These are phyloP conservation scores for Plasmodium vivax DNA, from an alignment of 169 alveolate genomes.

Conservation along the genomic window DNA sequence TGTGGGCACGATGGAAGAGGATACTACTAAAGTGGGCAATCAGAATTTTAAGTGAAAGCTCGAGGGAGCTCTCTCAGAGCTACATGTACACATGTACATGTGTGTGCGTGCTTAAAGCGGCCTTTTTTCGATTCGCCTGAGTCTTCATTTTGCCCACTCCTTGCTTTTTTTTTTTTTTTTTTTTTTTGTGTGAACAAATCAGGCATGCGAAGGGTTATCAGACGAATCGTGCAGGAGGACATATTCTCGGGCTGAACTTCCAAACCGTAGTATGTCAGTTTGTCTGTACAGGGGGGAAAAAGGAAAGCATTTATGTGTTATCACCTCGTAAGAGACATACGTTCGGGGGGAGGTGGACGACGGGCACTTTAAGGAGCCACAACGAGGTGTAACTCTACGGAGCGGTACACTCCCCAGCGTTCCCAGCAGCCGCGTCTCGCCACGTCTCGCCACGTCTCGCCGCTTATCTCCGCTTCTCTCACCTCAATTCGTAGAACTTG, in stretches of 20 bases:
- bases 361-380: background rate
- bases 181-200: conserved; percentile 18
- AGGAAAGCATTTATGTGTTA: background rate
- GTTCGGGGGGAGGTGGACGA: background rate
- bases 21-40: background rate
- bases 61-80: background rate
- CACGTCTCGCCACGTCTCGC: background rate
- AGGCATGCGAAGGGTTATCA: background rate
- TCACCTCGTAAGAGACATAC: background rate
- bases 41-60: background rate
- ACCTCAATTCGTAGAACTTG: conserved; percentile 92
- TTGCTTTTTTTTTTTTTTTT: background rate
- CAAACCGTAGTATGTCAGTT: conserved; percentile 48
- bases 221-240: conserved; percentile 41
- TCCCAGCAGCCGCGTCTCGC: background rate
- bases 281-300: background rate
- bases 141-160: background rate
- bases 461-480: background rate
- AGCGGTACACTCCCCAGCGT: background rate
- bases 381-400: background rate
- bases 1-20: background rate
- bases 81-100: background rate
- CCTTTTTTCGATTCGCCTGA: background rate
- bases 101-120: background rate
- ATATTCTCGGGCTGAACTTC: conserved; percentile 53